Evolutionary conservation across 1,284 basidiomycete species (phyloP).

Genomic region (Cryptococcus sp.): DNA sequence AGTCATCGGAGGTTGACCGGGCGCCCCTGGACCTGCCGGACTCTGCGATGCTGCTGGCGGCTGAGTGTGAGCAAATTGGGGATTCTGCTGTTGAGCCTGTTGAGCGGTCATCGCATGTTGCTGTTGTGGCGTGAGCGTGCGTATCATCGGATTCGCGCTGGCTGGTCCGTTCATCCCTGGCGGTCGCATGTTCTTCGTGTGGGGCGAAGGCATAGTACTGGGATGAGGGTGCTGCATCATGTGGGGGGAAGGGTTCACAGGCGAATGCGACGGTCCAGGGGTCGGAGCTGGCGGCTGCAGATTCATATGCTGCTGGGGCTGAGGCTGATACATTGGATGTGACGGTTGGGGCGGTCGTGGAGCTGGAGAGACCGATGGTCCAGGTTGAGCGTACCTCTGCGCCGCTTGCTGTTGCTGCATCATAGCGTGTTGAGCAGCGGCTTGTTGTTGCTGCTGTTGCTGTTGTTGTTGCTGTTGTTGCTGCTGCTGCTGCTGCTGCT

Average conservation of each 20-base stretch:
- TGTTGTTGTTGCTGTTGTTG: constrained; percentile 30
- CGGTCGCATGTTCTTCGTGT: constrained; percentile 41
- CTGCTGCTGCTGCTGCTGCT: constrained; percentile 25
- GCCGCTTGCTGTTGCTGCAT: constrained; percentile 22
- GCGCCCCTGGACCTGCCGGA: constrained; percentile 7
- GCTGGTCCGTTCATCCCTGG: constrained; percentile 30
- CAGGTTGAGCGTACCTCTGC: constrained; percentile 23
- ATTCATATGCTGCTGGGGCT: constrained; percentile 20
- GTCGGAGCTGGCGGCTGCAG: constrained; percentile 28
- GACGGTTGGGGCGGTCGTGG: constrained; percentile 28
- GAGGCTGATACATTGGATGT: constrained; percentile 30
- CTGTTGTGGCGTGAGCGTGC: constrained; percentile 38
- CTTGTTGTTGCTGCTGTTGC: constrained; percentile 27
- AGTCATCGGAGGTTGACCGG: constrained; percentile 4
- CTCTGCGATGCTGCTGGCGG: constrained; percentile 11
- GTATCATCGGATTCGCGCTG: constrained; percentile 35
- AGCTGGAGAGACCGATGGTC: constrained; percentile 30
- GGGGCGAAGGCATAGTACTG: constrained; percentile 38
- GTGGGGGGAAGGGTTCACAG: constrained; percentile 35
- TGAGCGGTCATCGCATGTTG: constrained; percentile 33
- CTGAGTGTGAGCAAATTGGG: constrained; percentile 2
- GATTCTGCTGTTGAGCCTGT: constrained; percentile 18
- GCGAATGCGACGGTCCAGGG: constrained; percentile 31
- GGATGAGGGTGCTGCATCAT: constrained; percentile 33
- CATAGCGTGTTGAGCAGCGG: constrained; percentile 13